A percentile compares a stretch with the other conserved stretches of the same genome.
phyloP scores from a whole-genome alignment of 495 filamentous ascomycete species.

The Annulohypoxylon moriforme region DNA sequence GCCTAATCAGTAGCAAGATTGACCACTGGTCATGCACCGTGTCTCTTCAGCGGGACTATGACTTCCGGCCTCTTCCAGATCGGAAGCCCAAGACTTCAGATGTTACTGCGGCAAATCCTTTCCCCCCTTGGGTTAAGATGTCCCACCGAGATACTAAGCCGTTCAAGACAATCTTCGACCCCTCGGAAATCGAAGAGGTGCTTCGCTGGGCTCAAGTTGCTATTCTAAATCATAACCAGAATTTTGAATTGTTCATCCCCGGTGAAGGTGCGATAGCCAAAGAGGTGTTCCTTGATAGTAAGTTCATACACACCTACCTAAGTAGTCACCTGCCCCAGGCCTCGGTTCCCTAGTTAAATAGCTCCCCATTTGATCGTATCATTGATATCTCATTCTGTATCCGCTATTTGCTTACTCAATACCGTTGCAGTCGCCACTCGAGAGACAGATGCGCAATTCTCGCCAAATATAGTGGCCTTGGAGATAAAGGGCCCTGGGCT shows the following conservation, averaged over 20 bases:
- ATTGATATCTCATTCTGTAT: not conserved
- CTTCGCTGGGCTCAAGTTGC: slow-evolving; percentile 79
- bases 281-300: slow-evolving; percentile 41
- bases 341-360: not conserved
- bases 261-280: slow-evolving; percentile 53
- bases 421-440: slow-evolving; percentile 44
- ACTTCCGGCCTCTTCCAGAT: slow-evolving; percentile 50
- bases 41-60: slow-evolving; percentile 68
- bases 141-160: slow-evolving; percentile 46
- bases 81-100: slow-evolving; percentile 50
- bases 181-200: slow-evolving; percentile 64
- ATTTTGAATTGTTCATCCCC: slow-evolving; percentile 61
- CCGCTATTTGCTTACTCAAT: slow-evolving; percentile 2
- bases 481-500: slow-evolving; percentile 77
- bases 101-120: slow-evolving; percentile 55
- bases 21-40: slow-evolving; percentile 67
- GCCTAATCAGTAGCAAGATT: slow-evolving; percentile 64
- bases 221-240: slow-evolving; percentile 68
- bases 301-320: slow-evolving; percentile 6
- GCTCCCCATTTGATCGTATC: not conserved
- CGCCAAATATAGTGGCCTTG: slow-evolving; percentile 78
- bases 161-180: slow-evolving; percentile 58
- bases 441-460: slow-evolving; percentile 70
- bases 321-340: not conserved
- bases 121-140: slow-evolving; percentile 59